Conservation (phyloP, 1,139 yeast genomes). For the Zygosaccharomyces pseudobailii region DNA sequence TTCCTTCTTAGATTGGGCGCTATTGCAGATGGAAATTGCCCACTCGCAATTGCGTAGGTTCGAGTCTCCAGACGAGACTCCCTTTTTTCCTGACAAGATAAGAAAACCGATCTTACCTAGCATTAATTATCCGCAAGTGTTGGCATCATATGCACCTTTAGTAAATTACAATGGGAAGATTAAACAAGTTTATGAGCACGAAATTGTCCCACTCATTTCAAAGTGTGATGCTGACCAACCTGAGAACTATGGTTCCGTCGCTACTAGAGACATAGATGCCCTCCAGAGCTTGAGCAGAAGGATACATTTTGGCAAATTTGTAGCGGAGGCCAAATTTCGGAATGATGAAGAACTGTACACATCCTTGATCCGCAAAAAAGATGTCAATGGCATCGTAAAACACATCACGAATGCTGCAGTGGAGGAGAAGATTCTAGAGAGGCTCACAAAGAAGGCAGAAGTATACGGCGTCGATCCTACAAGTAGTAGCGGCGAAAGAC, state of each 20-base stretch:
- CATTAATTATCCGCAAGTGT: conserved; percentile 68
- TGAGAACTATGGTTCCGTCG: conserved; percentile 86
- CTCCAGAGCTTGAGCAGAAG: conserved; percentile 88
- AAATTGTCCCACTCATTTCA: conserved; percentile 70
- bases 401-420: conserved; percentile 85
- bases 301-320: conserved; percentile 95
- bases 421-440: conserved; percentile 73
- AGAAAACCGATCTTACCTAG: conserved; percentile 71
- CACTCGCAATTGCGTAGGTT: conserved; percentile 86
- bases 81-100: conserved; percentile 73
- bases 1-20: conserved; percentile 81
- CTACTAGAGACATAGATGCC: conserved; percentile 77
- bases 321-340: conserved; percentile 88
- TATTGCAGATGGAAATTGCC: conserved; percentile 66
- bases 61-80: conserved; percentile 93
- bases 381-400: conserved; percentile 66
- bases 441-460: conserved; percentile 74
- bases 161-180: conserved; percentile 72
- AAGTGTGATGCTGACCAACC: conserved; percentile 68
- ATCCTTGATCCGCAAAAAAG: conserved; percentile 58
- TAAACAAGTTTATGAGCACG: conserved; percentile 57
- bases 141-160: conserved; percentile 70
- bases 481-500: conserved; percentile 62
- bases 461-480: conserved; percentile 88
- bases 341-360: conserved; percentile 61